Evolutionary conservation across 352 stramenopile genomes (phyloP).

Genomic region (Phytopythium delawarense): DNA sequence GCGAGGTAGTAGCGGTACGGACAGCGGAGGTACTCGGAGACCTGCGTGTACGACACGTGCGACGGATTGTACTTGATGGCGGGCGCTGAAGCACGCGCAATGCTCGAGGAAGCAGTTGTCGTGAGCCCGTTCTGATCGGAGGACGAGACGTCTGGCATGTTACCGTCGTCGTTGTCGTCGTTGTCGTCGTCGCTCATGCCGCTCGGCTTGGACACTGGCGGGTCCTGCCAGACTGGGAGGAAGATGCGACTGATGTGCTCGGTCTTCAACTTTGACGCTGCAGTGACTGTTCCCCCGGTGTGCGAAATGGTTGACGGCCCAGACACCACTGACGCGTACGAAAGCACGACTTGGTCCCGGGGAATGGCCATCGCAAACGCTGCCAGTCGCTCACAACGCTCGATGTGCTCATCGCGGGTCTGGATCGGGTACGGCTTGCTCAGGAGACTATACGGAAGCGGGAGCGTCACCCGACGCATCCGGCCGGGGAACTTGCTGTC

Average conservation of each 20-base stretch:
- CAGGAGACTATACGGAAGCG: constrained; percentile 49
- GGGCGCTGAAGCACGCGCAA: background rate
- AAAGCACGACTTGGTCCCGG: constrained; percentile 41
- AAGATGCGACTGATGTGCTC: constrained; percentile 30
- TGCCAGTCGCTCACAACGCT: constrained; percentile 39
- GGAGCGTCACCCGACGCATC: constrained; percentile 62
- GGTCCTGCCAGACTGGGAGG: constrained; percentile 22
- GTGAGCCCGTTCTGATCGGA: background rate
- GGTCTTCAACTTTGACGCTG: constrained; percentile 19
- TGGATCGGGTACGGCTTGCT: constrained; percentile 53
- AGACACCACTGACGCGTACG: constrained; percentile 34
- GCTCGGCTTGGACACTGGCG: background rate
- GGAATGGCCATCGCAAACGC: constrained; percentile 24
- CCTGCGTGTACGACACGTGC: constrained; percentile 81
- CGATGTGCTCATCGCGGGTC: constrained; percentile 44
- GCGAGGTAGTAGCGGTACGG: constrained; percentile 75
- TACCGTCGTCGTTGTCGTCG: background rate
- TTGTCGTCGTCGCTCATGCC: background rate
- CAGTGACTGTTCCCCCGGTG: background rate
- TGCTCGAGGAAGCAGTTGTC: background rate
- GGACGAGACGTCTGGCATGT: too few relatives aligned
- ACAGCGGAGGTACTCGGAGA: constrained; percentile 76
- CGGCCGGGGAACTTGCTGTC: constrained; percentile 77
- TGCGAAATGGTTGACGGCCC: background rate
- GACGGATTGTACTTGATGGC: constrained; percentile 32